A percentile compares a stretch with the other conserved stretches of the same genome.
phyloP scores from a whole-genome alignment of 2,329 filamentous ascomycete species.

The Penicillium sp. region DNA sequence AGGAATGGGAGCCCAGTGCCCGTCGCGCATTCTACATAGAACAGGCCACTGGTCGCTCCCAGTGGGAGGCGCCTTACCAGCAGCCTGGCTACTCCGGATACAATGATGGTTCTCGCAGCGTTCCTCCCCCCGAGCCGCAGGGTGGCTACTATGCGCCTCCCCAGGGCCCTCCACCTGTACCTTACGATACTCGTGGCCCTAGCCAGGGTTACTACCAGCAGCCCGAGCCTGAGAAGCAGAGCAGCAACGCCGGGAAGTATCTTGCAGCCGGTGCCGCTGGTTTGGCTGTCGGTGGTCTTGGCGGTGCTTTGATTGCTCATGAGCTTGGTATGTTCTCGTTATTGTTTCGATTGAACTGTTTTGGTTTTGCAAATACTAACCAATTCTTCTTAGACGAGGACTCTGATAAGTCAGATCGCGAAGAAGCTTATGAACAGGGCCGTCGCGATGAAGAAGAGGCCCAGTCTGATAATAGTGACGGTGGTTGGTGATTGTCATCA shows the following conservation, averaged over 20 bases:
- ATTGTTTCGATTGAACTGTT: neutral
- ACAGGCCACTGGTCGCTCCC: conserved; percentile 59
- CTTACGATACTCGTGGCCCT: conserved; percentile 21
- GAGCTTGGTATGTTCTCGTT: conserved; percentile 51
- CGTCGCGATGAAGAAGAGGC: conserved; percentile 19
- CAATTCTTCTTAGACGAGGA: conserved; percentile 11
- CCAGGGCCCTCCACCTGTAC: conserved; percentile 19
- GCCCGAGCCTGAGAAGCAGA: conserved; percentile 36
- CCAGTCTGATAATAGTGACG: conserved; percentile 7
- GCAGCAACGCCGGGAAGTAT: conserved; percentile 52
- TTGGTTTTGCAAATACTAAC: neutral
- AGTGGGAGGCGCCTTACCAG: conserved; percentile 61
- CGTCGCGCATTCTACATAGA: conserved; percentile 68
- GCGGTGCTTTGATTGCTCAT: conserved; percentile 58
- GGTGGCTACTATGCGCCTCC: conserved; percentile 28
- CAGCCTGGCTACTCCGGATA: conserved; percentile 23
- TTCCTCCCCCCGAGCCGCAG: conserved; percentile 22
- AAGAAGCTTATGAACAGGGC: conserved; percentile 25
- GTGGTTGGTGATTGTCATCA: conserved; percentile 1
- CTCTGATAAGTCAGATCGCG: conserved; percentile 11
- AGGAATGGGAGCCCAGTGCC: conserved; percentile 61
- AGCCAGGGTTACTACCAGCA: conserved; percentile 14
- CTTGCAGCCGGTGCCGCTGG: conserved; percentile 59
- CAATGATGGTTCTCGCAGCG: conserved; percentile 27
- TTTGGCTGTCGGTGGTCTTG: conserved; percentile 56